phyloP scores from a whole-genome alignment of 176 grass and related monocot genomes.

The Aegilops speltoides region DNA sequence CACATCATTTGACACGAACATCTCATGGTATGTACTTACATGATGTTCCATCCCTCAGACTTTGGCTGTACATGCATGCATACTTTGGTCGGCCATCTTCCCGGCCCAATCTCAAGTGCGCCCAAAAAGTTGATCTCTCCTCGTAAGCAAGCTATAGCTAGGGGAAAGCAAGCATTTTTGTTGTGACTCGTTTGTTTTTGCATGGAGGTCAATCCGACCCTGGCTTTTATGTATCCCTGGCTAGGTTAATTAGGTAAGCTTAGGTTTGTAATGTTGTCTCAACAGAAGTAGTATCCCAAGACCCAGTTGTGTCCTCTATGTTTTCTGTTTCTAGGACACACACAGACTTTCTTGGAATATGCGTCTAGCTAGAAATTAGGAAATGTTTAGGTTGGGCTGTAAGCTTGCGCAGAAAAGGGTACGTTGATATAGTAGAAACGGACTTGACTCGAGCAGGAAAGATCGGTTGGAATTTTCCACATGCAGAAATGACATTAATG shows the following conservation, averaged over 20 bases:
- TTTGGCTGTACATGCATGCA: conserved; percentile 38
- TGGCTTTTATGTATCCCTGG: background rate
- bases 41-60: conserved; percentile 58
- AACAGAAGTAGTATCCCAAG: background rate
- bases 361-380: conserved; percentile 1
- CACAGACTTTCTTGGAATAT: background rate
- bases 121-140: conserved; percentile 58
- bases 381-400: conserved; percentile 16
- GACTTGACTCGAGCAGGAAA: conserved; percentile 47
- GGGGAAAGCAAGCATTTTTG: background rate
- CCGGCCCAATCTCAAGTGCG: conserved; percentile 29
- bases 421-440: conserved; percentile 39
- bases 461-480: conserved; percentile 30
- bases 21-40: conserved; percentile 53
- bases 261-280: background rate
- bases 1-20: conserved; percentile 83
- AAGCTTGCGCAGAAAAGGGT: conserved; percentile 38
- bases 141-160: conserved; percentile 10
- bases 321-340: conserved; percentile 30
- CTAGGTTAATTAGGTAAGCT: background rate
- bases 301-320: background rate
- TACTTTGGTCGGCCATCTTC: conserved; percentile 54
- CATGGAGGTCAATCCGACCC: background rate
- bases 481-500: conserved; percentile 37
- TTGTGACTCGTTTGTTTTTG: conserved; percentile 23